phyloP scores from a whole-genome alignment of 306 rosid species.

The Ziziphus jujuba region DNA sequence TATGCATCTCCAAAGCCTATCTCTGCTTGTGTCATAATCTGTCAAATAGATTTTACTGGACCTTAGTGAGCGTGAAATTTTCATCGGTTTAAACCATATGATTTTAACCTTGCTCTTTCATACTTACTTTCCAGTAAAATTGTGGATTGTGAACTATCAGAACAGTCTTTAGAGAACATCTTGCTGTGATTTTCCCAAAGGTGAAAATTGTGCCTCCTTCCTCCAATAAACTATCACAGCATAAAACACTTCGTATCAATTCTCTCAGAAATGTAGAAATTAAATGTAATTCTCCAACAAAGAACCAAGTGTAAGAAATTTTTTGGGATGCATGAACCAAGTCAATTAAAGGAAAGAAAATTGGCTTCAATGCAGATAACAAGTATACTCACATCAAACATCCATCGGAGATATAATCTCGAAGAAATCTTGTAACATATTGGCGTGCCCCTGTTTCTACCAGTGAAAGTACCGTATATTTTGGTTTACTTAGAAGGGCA shows the following conservation, averaged over 20 bases:
- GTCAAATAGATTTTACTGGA: no score
- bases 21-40: no score
- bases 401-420: constrained; percentile 56
- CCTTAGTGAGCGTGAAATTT: no score
- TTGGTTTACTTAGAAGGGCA: constrained; percentile 62
- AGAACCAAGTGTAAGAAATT: no score
- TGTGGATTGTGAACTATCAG: constrained; percentile 62
- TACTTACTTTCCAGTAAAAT: constrained; percentile 72
- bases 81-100: no score
- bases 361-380: neutral
- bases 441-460: constrained; percentile 70
- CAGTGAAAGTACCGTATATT: constrained; percentile 83
- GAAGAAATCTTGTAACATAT: constrained; percentile 65
- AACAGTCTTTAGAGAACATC: constrained; percentile 39
- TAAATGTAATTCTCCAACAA: no score
- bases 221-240: constrained; percentile 57
- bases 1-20: no score
- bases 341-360: no score
- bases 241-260: no score
- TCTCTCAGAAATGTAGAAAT: no score
- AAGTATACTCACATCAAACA: constrained; percentile 66
- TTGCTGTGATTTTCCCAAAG: constrained; percentile 59
- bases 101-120: no score
- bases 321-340: no score
- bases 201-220: constrained; percentile 83